Evolutionary conservation across 257 asterid species (phyloP).

Genomic region (Knoxia roxburghii): DNA sequence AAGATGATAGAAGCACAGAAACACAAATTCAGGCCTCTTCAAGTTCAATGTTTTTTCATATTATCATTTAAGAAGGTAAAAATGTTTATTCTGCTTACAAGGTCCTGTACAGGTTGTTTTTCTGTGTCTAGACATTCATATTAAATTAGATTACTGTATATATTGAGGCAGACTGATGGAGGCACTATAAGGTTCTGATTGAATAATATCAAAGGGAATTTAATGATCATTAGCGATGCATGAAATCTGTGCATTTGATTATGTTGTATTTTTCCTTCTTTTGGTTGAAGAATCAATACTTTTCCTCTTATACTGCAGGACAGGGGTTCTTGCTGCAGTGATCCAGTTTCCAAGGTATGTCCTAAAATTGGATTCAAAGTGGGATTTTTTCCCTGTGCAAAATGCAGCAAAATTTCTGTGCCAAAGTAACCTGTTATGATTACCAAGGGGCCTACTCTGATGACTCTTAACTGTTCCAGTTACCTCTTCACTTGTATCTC

Average conservation of each 20-base stretch:
- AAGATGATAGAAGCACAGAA: constrained; percentile 58
- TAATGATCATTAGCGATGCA: not conserved
- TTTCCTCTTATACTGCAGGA: constrained; percentile 37
- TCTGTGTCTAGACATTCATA: not conserved
- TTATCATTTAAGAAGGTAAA: constrained; percentile 55
- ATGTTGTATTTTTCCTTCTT: not conserved
- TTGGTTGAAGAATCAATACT: not conserved
- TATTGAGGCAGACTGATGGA: not conserved
- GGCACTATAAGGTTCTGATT: not conserved
- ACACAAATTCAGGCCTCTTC: constrained; percentile 76
- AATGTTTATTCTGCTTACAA: not conserved
- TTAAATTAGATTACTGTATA: not conserved
- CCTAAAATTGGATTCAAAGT: not conserved
- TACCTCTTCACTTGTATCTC: constrained; percentile 74
- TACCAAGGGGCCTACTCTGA: not conserved
- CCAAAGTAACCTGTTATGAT: constrained; percentile 10
- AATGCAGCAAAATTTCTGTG: not conserved
- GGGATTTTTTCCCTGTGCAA: not conserved
- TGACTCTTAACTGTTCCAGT: constrained; percentile 36
- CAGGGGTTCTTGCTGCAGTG: constrained; percentile 66
- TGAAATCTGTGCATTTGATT: not conserved
- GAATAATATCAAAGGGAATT: not conserved
- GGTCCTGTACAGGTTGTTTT: not conserved
- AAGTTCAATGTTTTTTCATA: constrained; percentile 50
- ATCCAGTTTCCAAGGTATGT: constrained; percentile 65